phyloP scores from a whole-genome alignment of 2,329 filamentous ascomycete species.

The Penicillium thymicola region DNA sequence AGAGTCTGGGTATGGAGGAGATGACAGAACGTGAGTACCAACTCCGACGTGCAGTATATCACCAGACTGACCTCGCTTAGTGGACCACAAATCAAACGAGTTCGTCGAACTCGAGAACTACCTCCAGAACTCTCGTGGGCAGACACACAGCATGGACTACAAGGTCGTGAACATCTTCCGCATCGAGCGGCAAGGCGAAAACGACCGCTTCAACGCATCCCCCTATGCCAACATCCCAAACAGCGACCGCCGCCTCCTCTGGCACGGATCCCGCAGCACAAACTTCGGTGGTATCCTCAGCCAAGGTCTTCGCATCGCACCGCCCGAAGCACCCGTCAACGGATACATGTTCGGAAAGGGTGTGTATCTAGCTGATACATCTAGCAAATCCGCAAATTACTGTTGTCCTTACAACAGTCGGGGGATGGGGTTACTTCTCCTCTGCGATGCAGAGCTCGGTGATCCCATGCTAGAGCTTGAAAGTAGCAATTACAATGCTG shows the following conservation, averaged over 20 bases:
- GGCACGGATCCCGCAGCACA: conserved; percentile 80
- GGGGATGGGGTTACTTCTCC: conserved; percentile 69
- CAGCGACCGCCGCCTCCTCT: conserved; percentile 73
- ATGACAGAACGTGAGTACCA: conserved; percentile 60
- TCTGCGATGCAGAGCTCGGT: conserved; percentile 82
- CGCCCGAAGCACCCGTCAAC: conserved; percentile 67
- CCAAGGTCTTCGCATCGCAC: conserved; percentile 86
- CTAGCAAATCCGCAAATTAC: conserved; percentile 77
- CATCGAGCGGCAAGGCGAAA: conserved; percentile 71
- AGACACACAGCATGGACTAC: conserved; percentile 58
- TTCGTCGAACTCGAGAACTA: conserved; percentile 65
- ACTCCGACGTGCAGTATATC: neutral
- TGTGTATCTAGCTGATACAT: conserved; percentile 83
- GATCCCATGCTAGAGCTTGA: conserved; percentile 66
- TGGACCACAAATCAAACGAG: conserved; percentile 59
- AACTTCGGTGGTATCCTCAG: conserved; percentile 86
- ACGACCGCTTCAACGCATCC: conserved; percentile 62
- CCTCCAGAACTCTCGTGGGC: conserved; percentile 62
- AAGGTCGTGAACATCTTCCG: conserved; percentile 73
- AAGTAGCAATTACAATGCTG: conserved; percentile 59
- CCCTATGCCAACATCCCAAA: conserved; percentile 50
- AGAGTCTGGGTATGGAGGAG: conserved; percentile 68
- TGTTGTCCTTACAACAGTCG: conserved; percentile 62
- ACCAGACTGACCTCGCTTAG: conserved; percentile 22
- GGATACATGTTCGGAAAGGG: conserved; percentile 92